Percentiles rank a stretch among this genome's conserved stretches.
Conservation (phyloP, 1,139 yeast genomes). For the Sugiyamaella japonica region DNA sequence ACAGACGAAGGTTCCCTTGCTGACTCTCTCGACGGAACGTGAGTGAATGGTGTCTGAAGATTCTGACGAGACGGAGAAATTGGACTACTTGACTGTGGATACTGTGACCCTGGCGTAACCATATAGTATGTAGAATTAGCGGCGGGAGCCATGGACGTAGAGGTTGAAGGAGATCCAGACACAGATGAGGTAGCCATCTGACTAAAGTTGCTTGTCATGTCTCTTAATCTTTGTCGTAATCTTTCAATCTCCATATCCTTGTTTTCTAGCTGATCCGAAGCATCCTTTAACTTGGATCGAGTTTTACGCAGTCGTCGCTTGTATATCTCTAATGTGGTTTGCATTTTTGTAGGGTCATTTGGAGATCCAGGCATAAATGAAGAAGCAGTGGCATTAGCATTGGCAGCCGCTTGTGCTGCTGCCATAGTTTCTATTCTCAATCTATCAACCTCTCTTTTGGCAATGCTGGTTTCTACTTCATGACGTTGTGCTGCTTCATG, state of each 20-base stretch:
- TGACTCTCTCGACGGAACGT: slow-evolving; percentile 1
- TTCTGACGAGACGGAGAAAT: slow-evolving; percentile 8
- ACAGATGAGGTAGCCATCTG: slow-evolving; percentile 1
- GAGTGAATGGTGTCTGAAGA: slow-evolving; percentile 9
- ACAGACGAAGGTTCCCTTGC: slow-evolving; percentile 11
- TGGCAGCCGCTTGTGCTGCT: slow-evolving; percentile 20
- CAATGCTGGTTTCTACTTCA: slow-evolving; percentile 49
- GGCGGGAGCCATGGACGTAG: slow-evolving; percentile 19
- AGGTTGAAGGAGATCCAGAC: not conserved
- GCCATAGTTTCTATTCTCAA: slow-evolving; percentile 41
- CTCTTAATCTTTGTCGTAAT: slow-evolving; percentile 33
- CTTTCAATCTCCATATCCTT: slow-evolving; percentile 45
- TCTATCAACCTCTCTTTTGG: slow-evolving; percentile 52
- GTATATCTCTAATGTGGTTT: slow-evolving; percentile 33
- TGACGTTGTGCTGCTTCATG: slow-evolving; percentile 45
- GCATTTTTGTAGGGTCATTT: slow-evolving; percentile 7
- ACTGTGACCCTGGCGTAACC: slow-evolving; percentile 23
- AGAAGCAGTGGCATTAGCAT: slow-evolving; percentile 8
- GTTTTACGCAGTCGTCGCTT: slow-evolving; percentile 44
- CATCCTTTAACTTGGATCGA: slow-evolving; percentile 46
- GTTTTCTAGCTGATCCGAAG: slow-evolving; percentile 44
- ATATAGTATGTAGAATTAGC: slow-evolving; percentile 6
- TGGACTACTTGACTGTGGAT: slow-evolving; percentile 18
- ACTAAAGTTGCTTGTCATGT: slow-evolving; percentile 6
- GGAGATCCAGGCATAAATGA: slow-evolving; percentile 15